Evolutionary conservation across 768 basidiomycete species (phyloP), one percentile per base, ranked within the genome.

Genomic region (Lentinula boryana): DNA sequence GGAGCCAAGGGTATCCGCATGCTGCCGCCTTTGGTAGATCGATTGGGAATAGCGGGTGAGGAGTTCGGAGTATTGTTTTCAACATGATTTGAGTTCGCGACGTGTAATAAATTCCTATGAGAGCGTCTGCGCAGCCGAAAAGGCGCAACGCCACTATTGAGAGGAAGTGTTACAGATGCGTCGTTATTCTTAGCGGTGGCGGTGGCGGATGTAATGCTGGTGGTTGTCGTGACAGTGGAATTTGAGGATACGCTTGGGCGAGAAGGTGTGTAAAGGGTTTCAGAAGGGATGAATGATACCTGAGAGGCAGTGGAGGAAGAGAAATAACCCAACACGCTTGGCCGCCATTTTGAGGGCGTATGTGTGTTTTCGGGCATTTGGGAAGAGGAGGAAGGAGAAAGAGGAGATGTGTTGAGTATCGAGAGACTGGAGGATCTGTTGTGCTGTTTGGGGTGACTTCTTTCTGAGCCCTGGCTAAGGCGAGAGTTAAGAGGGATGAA

Each of bases 241-340:
- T 77, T 80, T 31, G 86, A 87, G 38, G 85, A 88, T 57, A 85
- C 76, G 65, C 84, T 86, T 16, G 80, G 84, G 35, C 84, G 80
- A 16, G 84, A 79, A 40, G 73, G 76, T 40, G 79, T 74, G 53
- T 70, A 74, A 8, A 65, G 62, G 15, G 72, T 70, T 50, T 78
- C 82, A 16, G 79, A 77, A 33, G 78, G 75, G 48, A 74, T 70
- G 53, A 76, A 67, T 55, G 72, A 80, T 53, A 74, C 63, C 67
- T 78, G 80, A 46, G 80, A 74, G 33, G 74, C 68, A 55, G 83
- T 78, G 56, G 78, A 66, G 58, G 81, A 78, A 32, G 80, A 74
- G 67, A 89, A 89, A 64, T 88, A 83, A 5, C 83, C 84, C 23
- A 88, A 70, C 23, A 89, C 81, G 63, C 80, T 84, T 10, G 88